These are phyloP conservation scores for Penicillium riverlandense DNA, from an alignment of 495 filamentous ascomycete species.

Conservation along the genomic window DNA sequence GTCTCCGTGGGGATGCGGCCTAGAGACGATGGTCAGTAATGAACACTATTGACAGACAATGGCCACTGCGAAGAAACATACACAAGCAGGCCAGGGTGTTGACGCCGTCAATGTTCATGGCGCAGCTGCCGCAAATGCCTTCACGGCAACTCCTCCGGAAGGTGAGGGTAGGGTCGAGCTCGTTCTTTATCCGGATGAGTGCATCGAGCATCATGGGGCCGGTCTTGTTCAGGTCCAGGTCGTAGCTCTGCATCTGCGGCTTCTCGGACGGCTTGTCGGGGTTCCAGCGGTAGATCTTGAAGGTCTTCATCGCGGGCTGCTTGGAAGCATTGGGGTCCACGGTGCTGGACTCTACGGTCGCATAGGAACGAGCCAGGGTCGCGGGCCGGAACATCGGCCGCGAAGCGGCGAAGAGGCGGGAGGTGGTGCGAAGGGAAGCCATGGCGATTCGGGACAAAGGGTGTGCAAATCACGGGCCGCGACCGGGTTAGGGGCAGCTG, in stretches of 20 bases:
- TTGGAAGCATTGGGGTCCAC: conserved; percentile 46
- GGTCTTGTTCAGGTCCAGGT: conserved; percentile 94
- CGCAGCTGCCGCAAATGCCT: conserved; percentile 96
- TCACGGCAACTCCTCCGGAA: conserved; percentile 93
- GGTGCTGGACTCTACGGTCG: conserved; percentile 30
- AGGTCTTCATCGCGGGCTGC: conserved; percentile 73
- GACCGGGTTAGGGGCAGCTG: neutral
- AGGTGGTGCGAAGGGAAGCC: conserved; percentile 70
- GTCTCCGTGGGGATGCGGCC: conserved; percentile 90
- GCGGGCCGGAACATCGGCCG: conserved; percentile 44
- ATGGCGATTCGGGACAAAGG: conserved; percentile 39
- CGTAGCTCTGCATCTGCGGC: conserved; percentile 90
- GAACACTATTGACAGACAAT: neutral
- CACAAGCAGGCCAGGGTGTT: conserved; percentile 97
- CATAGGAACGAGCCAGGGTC: conserved; percentile 40
- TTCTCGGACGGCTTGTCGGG: conserved; percentile 85
- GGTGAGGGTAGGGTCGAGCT: conserved; percentile 91
- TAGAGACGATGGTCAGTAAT: conserved; percentile 21
- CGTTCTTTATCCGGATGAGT: conserved; percentile 97
- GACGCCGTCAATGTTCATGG: conserved; percentile 98
- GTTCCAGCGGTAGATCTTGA: conserved; percentile 99
- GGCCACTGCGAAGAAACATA: conserved; percentile 44
- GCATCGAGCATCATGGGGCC: conserved; percentile 98
- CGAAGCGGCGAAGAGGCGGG: conserved; percentile 56
- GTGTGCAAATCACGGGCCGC: neutral